These are phyloP conservation scores for Lachnellula willkommii DNA, from an alignment of 2,329 filamentous ascomycete genomes.

Conservation along the genomic window DNA sequence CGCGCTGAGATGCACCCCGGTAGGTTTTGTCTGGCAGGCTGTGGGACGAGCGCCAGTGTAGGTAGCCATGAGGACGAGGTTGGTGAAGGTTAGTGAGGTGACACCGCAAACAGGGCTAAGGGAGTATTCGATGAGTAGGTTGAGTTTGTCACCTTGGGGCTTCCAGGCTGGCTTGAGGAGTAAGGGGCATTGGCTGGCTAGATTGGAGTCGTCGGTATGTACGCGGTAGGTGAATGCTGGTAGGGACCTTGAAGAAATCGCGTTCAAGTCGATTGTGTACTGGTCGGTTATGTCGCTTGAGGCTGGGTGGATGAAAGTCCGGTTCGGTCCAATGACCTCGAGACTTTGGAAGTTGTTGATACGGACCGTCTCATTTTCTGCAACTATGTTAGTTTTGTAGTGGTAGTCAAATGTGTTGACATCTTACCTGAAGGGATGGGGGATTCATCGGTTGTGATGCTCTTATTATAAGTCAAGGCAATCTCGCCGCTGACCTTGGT, in stretches of 20 bases:
- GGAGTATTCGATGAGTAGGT: conserved; percentile 76
- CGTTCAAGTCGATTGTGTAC: conserved; percentile 69
- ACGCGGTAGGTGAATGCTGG: conserved; percentile 92
- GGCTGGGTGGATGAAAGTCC: conserved; percentile 75
- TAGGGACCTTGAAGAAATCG: conserved; percentile 62
- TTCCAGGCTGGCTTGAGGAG: conserved; percentile 67
- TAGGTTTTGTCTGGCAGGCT: conserved; percentile 70
- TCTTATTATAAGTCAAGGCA: conserved; percentile 71
- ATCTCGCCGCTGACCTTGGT: conserved; percentile 81
- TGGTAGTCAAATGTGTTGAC: conserved; percentile 3
- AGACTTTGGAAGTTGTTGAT: conserved; percentile 76
- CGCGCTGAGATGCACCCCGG: conserved; percentile 73
- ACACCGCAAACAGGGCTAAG: conserved; percentile 59
- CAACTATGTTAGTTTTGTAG: not conserved
- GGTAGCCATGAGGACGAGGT: conserved; percentile 67
- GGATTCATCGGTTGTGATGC: conserved; percentile 22
- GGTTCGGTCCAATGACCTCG: conserved; percentile 90
- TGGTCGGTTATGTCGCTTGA: conserved; percentile 64
- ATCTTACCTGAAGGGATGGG: conserved; percentile 45
- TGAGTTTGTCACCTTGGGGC: conserved; percentile 76
- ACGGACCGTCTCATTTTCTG: conserved; percentile 16
- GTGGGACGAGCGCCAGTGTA: conserved; percentile 63
- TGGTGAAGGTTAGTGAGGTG: conserved; percentile 57
- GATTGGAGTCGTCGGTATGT: conserved; percentile 57
- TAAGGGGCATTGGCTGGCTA: conserved; percentile 53